A percentile compares a stretch with the other conserved stretches of the same genome.
These are phyloP conservation scores for Macrocybe sp. DNA, from an alignment of 1,284 basidiomycete species.

Conservation along the genomic window DNA sequence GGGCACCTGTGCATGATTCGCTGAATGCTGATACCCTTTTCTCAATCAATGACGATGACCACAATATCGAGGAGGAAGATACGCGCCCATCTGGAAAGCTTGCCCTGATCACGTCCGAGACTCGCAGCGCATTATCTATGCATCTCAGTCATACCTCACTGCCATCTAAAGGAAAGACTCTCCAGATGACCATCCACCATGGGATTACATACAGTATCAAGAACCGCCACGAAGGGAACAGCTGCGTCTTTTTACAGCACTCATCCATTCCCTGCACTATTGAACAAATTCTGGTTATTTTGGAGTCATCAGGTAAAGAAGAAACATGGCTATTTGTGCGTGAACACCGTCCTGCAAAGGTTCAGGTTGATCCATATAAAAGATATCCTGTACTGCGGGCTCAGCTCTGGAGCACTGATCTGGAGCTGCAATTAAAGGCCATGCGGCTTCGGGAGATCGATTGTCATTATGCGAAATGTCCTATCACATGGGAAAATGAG, in stretches of 20 bases:
- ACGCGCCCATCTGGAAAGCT: neutral
- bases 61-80: neutral
- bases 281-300: neutral
- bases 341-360: no score
- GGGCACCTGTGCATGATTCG: constrained; percentile 2
- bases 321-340: no score
- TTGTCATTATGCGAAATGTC: no score
- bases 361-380: no score
- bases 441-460: no score
- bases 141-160: neutral
- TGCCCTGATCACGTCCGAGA: neutral
- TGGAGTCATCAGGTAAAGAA: no score
- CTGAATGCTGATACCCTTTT: constrained; percentile 1
- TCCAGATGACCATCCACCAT: neutral
- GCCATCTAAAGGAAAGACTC: neutral
- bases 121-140: neutral
- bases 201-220: constrained; percentile 2
- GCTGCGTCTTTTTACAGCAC: constrained; percentile 4
- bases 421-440: no score
- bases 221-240: constrained; percentile 10
- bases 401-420: no score
- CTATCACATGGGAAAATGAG: no score
- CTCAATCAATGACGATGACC: neutral
- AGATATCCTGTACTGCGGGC: no score
- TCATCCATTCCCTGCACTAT: neutral